Evolutionary conservation across 2,329 filamentous ascomycete genomes (phyloP).

Genomic region (Balansia obtecta): DNA sequence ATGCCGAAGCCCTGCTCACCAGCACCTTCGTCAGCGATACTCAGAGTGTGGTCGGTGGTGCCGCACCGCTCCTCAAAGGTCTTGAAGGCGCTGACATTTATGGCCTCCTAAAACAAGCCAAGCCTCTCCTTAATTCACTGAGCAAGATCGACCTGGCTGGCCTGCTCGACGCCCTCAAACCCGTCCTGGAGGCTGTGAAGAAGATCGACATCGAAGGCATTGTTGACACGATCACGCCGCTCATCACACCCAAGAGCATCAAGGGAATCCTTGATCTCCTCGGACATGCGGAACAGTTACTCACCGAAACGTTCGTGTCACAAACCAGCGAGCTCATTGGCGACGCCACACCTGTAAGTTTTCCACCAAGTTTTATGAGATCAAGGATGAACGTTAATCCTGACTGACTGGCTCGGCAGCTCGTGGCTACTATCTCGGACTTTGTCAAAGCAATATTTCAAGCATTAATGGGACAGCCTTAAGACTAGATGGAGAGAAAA

Average conservation of each 20-base stretch:
- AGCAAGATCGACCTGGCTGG: constrained; percentile 22
- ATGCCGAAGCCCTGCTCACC: constrained; percentile 26
- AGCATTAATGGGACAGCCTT: constrained; percentile 13
- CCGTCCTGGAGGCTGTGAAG: constrained; percentile 23
- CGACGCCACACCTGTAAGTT: constrained; percentile 28
- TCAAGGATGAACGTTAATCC: neutral
- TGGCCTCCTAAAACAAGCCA: constrained; percentile 21
- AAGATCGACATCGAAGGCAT: constrained; percentile 25
- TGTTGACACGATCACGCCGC: constrained; percentile 23
- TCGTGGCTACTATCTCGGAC: constrained; percentile 20
- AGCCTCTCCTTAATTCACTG: constrained; percentile 24
- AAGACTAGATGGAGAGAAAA: neutral
- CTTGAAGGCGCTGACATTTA: constrained; percentile 25
- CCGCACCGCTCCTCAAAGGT: constrained; percentile 23
- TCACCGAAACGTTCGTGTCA: constrained; percentile 26
- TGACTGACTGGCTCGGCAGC: constrained; percentile 9
- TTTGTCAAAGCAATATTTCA: constrained; percentile 20
- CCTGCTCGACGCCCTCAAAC: constrained; percentile 22
- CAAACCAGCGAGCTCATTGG: constrained; percentile 31
- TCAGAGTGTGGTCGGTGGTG: constrained; percentile 24
- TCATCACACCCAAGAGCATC: constrained; percentile 26
- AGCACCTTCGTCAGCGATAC: constrained; percentile 28
- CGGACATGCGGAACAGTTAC: constrained; percentile 24
- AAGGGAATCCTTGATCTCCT: constrained; percentile 24
- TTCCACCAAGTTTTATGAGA: no score